These are phyloP conservation scores for Achlya hypogyna DNA, from an alignment of 352 stramenopile species.

Conservation along the genomic window DNA sequence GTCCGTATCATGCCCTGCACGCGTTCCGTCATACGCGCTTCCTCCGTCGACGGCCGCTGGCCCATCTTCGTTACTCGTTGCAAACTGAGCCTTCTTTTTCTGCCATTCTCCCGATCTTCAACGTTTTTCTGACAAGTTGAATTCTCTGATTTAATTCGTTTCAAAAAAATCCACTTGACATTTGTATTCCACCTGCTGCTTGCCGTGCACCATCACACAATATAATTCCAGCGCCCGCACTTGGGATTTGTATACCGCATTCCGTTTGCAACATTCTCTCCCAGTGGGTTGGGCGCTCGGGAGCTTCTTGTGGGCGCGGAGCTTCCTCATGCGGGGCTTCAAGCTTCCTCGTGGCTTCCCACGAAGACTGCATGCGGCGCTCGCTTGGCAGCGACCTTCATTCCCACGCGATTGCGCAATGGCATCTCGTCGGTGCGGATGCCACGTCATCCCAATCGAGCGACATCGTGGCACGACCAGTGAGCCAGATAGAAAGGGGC, in stretches of 20 bases:
- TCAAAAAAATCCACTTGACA: neutral
- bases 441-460: too few relatives aligned
- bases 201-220: neutral
- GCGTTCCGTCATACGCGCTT: slow-evolving; percentile 69
- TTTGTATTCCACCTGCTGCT: neutral
- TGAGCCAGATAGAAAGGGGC: too few relatives aligned
- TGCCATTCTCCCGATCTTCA: neutral
- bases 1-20: slow-evolving; percentile 55
- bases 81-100: neutral
- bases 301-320: too few relatives aligned
- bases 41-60: slow-evolving; percentile 43
- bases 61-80: slow-evolving; percentile 33
- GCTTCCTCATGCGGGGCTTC: too few relatives aligned
- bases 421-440: too few relatives aligned
- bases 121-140: neutral
- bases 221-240: neutral
- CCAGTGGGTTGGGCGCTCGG: too few relatives aligned
- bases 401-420: too few relatives aligned
- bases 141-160: neutral
- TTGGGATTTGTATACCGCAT: neutral
- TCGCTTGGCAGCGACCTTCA: too few relatives aligned
- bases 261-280: too few relatives aligned
- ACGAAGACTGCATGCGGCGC: too few relatives aligned
- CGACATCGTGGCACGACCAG: too few relatives aligned
- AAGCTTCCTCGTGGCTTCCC: too few relatives aligned